A percentile compares a stretch with the other conserved stretches of the same genome.
phyloP scores from a whole-genome alignment of 2,329 filamentous ascomycete species.

The Penicillium brevicompactum region DNA sequence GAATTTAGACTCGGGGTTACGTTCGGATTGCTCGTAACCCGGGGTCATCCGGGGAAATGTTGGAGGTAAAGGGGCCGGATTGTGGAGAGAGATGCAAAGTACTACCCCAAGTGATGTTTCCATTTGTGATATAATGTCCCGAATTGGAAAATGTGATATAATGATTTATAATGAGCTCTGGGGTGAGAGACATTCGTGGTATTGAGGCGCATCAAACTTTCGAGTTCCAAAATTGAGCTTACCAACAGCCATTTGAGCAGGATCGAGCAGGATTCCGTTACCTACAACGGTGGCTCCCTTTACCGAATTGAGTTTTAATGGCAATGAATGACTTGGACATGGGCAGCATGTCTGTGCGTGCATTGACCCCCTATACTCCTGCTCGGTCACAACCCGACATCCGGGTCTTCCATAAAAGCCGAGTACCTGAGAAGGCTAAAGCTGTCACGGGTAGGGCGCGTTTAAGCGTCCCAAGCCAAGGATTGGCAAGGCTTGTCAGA shows the following conservation, averaged over 20 bases:
- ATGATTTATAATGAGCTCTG: not conserved
- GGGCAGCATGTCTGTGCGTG: not conserved
- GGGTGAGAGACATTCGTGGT: not conserved
- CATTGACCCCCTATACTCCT: not conserved
- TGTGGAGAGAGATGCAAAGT: not conserved
- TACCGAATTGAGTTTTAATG: not conserved
- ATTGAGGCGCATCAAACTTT: not conserved
- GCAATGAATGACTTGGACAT: not conserved
- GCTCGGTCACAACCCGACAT: not conserved
- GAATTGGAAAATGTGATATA: not conserved
- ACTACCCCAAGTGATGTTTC: not conserved
- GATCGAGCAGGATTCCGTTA: not conserved
- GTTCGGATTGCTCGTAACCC: not conserved
- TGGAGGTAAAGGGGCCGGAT: not conserved
- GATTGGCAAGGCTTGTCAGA: conserved; percentile 2
- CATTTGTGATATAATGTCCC: not conserved
- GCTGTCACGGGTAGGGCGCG: not conserved
- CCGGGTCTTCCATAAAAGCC: not conserved
- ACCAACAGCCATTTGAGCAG: not conserved
- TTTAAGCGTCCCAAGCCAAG: not conserved
- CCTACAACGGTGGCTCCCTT: not conserved
- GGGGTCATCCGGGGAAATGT: conserved; percentile 3
- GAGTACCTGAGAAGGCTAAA: not conserved
- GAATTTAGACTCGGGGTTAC: conserved; percentile 2
- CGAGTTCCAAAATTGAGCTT: not conserved